Conservation (phyloP, 1,284 basidiomycete species). For the Ustilago tritici region DNA sequence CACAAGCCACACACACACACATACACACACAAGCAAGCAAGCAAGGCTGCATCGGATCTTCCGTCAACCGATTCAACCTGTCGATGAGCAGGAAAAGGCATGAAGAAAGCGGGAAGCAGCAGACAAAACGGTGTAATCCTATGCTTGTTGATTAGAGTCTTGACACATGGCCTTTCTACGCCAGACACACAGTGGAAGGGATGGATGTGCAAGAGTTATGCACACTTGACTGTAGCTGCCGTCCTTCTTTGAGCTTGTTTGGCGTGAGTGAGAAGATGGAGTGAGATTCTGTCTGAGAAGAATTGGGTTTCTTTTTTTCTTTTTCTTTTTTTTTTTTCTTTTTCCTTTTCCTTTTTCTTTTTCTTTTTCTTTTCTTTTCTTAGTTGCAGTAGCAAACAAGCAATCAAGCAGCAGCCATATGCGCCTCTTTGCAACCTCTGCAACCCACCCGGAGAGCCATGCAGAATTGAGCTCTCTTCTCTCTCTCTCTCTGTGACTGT, state of each 20-base stretch:
- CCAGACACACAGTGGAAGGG: background rate
- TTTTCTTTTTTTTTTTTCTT: too few species aligned
- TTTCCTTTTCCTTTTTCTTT: too few species aligned
- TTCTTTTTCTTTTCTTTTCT: background rate
- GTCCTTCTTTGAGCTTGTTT: conserved; percentile 9
- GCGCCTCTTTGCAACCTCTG: conserved; percentile 1
- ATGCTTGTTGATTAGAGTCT: conserved; percentile 2
- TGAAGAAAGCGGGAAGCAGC: background rate
- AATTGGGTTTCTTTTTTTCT: background rate
- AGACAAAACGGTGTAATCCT: background rate
- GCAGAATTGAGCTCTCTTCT: background rate
- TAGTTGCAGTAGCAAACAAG: conserved; percentile 3
- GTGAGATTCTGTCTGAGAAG: conserved; percentile 2
- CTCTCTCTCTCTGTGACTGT: too few species aligned
- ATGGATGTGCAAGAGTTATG: conserved; percentile 12
- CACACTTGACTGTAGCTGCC: conserved; percentile 1
- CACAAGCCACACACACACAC: background rate
- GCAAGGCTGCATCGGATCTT: conserved; percentile 4
- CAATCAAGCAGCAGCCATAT: background rate
- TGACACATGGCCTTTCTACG: conserved; percentile 3
- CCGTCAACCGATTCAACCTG: conserved; percentile 2
- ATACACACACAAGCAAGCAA: background rate
- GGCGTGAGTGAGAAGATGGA: background rate
- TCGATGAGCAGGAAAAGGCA: background rate
- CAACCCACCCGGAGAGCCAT: background rate